A percentile compares a stretch with the other conserved stretches of the same genome.
These are phyloP conservation scores for Boletus rubropictus DNA, from an alignment of 768 basidiomycete genomes.

Conservation along the genomic window DNA sequence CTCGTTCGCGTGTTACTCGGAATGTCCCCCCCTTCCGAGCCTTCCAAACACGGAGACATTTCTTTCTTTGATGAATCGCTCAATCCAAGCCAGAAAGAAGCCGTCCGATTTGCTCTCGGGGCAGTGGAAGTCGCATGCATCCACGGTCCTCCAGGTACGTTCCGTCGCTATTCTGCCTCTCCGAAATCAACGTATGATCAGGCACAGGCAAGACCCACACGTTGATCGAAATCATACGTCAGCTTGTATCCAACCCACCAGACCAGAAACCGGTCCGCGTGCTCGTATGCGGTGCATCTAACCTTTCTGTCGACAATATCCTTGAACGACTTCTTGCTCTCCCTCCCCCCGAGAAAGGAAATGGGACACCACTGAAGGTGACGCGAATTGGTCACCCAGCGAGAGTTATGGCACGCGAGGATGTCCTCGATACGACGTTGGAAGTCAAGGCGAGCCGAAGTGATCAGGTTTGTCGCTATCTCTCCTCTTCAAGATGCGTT, in stretches of 20 bases:
- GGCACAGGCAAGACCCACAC: constrained; percentile 96
- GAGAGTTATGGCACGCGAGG: constrained; percentile 71
- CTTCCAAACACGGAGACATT: constrained; percentile 36
- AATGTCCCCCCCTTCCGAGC: constrained; percentile 43
- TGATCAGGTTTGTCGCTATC: constrained; percentile 47
- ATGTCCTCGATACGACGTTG: constrained; percentile 60
- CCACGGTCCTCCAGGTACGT: constrained; percentile 89
- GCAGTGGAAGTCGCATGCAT: constrained; percentile 84
- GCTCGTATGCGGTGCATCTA: constrained; percentile 89
- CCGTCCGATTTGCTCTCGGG: constrained; percentile 76
- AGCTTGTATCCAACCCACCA: constrained; percentile 51
- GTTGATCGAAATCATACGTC: constrained; percentile 87
- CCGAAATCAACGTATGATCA: constrained; percentile 16
- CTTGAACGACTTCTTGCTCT: constrained; percentile 75
- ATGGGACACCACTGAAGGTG: constrained; percentile 44
- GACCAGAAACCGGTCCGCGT: constrained; percentile 50
- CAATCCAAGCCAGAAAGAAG: constrained; percentile 80
- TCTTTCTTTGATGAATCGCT: constrained; percentile 69
- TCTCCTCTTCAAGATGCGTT: background rate
- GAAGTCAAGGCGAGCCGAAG: constrained; percentile 69
- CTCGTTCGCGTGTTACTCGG: constrained; percentile 72
- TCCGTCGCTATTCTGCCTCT: background rate
- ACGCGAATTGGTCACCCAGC: constrained; percentile 97
- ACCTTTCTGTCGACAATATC: constrained; percentile 94
- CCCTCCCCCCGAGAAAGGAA: constrained; percentile 44